These are phyloP conservation scores for Claviceps quebecensis DNA, from an alignment of 2,329 filamentous ascomycete genomes.

Conservation along the genomic window DNA sequence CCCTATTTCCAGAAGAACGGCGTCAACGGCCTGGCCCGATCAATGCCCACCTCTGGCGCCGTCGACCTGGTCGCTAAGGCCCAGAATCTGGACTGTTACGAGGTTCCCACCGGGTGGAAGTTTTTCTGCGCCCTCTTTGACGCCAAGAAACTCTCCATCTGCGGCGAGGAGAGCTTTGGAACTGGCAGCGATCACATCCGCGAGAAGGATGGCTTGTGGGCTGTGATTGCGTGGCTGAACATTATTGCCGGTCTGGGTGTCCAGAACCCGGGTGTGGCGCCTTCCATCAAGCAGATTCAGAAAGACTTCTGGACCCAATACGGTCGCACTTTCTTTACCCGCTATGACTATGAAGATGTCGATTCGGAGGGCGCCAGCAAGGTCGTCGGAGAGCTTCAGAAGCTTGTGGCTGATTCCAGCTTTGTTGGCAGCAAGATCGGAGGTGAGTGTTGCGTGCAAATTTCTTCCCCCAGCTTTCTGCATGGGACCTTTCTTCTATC, in stretches of 20 bases:
- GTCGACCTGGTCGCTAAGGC: conserved; percentile 94
- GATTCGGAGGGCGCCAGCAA: conserved; percentile 84
- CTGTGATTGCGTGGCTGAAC: conserved; percentile 94
- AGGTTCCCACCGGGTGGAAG: conserved; percentile 98
- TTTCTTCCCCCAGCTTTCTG: not conserved
- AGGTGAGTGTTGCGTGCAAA: conserved; percentile 29
- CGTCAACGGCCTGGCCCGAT: conserved; percentile 86
- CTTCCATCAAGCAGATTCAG: conserved; percentile 92
- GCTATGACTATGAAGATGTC: conserved; percentile 95
- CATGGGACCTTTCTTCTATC: not conserved
- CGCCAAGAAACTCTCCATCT: conserved; percentile 91
- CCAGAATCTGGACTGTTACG: conserved; percentile 81
- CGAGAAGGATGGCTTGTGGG: conserved; percentile 98
- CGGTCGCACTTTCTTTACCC: conserved; percentile 96
- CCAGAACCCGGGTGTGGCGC: conserved; percentile 62
- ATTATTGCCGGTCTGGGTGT: conserved; percentile 91
- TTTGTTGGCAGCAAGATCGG: conserved; percentile 75
- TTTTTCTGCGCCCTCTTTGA: conserved; percentile 97
- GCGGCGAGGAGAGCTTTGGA: conserved; percentile 95
- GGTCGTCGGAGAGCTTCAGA: conserved; percentile 68
- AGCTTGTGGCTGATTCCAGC: conserved; percentile 55
- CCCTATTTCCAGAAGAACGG: conserved; percentile 98
- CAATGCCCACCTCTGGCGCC: conserved; percentile 93
- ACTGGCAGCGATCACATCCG: conserved; percentile 98
- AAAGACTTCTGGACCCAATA: conserved; percentile 94